These are phyloP conservation scores for Theobroma cacao DNA, from an alignment of 345 rosid genomes.

Conservation along the genomic window DNA sequence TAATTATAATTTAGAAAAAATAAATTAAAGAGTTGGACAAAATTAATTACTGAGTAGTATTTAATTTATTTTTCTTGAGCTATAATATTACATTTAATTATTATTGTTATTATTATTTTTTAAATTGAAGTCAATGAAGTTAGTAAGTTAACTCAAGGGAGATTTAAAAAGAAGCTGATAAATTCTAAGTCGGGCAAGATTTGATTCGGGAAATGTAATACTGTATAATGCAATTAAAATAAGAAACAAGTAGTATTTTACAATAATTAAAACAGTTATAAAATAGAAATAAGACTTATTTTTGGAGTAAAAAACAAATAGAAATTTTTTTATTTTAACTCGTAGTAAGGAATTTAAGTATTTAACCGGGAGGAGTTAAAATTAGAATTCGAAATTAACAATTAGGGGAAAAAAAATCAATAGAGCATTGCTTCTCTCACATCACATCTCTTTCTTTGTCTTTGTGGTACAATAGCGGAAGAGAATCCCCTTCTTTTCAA, in stretches of 20 bases:
- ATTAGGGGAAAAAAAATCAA: not conserved
- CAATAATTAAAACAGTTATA: too few species aligned
- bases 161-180: not conserved
- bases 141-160: not conserved
- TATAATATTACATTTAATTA: not conserved
- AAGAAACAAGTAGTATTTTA: too few species aligned
- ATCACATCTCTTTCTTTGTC: not conserved
- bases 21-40: too few species aligned
- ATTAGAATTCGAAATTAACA: not conserved
- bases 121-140: not conserved
- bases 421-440: not conserved
- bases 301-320: too few species aligned
- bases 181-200: not conserved
- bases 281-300: too few species aligned
- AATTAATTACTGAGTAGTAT: too few species aligned
- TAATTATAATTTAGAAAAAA: too few species aligned
- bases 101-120: not conserved
- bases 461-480: not conserved
- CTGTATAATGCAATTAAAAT: too few species aligned
- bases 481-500: conserved; percentile 5
- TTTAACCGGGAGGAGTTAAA: not conserved
- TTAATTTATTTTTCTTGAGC: too few species aligned
- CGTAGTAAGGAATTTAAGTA: too few species aligned
- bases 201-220: not conserved
- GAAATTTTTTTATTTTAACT: too few species aligned